Base-by-base conservation (phyloP, 2,329 filamentous ascomycete species). In the Aspergillus thermomutatus region DNA sequence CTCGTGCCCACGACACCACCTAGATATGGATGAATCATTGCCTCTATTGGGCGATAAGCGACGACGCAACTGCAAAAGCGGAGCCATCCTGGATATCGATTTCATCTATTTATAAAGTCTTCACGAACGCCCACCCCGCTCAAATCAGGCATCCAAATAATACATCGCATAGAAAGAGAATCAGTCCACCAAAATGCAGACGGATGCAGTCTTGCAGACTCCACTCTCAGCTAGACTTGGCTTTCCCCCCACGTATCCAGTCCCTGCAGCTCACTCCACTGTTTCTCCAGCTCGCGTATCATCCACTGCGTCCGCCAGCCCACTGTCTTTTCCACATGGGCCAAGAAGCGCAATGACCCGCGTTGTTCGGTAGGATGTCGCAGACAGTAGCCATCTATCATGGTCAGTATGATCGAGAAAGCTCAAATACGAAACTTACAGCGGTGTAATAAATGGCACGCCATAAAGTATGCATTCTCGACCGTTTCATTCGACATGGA, bases 281-380 rank as follows among this genome's bases (percentile, higher is more conserved):
- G 67, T 8, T 56, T 49, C 46, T 68, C 59, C 23, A 73, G 53
- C 37, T 68, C 67, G 3, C 55, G 54, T 14, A 66, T 59, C n/a
- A 72, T 72, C 66, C 66, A 69, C 14, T 60, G 51, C 1, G 71
- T 73, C 2, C 66, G 68, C 71, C 71, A 73, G 1, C 69, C 71
- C 7, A 73, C 21, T 3, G 50, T 56, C 27, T 63, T 64, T 46
- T 72, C 69, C 23, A 67, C 65, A n/a, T 54, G 62, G 2, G 43
- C 50, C 1, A 73, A 57, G 45, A 72, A 73, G 3, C 60, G 25
- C 4, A 71, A 52, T 6, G 69, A 68, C 10, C 68, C 70, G 19
- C 60, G 58, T 49, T 70, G 68, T 49, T 72, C 66, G 4, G 52
- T 56, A 4, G 61, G 52, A 21, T 72, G 59, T 6, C 64, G 67